Base-by-base conservation (phyloP, 768 basidiomycete species). In the Porpolomopsis calyptriformis region DNA sequence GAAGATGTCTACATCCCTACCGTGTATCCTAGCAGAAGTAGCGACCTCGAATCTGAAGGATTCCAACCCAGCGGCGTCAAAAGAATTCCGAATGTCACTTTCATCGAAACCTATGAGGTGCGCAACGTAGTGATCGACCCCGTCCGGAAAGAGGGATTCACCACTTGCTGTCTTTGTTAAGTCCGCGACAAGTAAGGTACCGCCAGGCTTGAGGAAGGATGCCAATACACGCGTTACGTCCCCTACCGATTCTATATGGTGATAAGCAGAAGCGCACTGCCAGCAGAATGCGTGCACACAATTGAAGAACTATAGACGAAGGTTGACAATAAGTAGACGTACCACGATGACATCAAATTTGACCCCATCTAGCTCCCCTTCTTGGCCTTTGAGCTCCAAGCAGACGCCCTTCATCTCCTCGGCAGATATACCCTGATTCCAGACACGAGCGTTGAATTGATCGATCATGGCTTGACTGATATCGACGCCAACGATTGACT, bases 291-390 rank as follows among this genome's bases (percentile, higher is more conserved):
- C n/a, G n/a, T n/a, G n/a, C n/a, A n/a, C n/a, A n/a, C n/a, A n/a
- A n/a, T n/a, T n/a, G n/a, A n/a, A n/a, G n/a, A n/a, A n/a, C n/a
- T n/a, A n/a, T n/a, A n/a, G n/a, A n/a, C n/a, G n/a, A n/a, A n/a
- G n/a, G n/a, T n/a, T n/a, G n/a, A n/a, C 18, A 33, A 10, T n/a
- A 8, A 35, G 48, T 16, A 38, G 23, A 64, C 82, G 55, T 57
- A 88, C 86, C 5, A 80, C 72, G 47, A 85, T 65, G 33, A 85
- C 70, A 57, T 90, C 84, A 51, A 87, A 89, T 43, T 69, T 72
- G 45, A 60, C 57, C 4, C 70, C 75, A 11, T 68, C 68, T 6
- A 82, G 64, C 51, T 77, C 74, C 2, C 60, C 65, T 19, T 67
- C 68, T 34, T 56, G 58, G 4, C 72, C 72, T 50, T 72, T 70